These are phyloP conservation scores for Clonostachys solani DNA, from an alignment of 2,329 filamentous ascomycete species.

Conservation along the genomic window DNA sequence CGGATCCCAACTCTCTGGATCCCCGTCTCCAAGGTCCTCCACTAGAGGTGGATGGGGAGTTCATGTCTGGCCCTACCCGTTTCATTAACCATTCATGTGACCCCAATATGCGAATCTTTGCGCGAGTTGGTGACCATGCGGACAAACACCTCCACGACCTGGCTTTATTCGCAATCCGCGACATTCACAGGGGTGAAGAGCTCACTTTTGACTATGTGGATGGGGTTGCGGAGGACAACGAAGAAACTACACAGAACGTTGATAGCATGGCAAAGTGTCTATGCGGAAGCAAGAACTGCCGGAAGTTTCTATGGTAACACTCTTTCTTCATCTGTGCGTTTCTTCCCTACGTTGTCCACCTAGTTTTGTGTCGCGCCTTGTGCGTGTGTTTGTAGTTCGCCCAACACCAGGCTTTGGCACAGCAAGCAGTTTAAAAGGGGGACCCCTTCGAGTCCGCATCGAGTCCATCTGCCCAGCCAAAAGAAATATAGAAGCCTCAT, in stretches of 20 bases:
- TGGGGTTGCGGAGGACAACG: constrained; percentile 49
- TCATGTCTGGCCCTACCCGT: constrained; percentile 71
- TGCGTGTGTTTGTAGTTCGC: too few species aligned
- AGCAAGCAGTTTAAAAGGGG: background rate
- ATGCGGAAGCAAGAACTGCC: constrained; percentile 63
- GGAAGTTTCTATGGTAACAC: constrained; percentile 62
- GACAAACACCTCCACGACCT: constrained; percentile 73
- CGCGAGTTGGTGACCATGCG: constrained; percentile 71
- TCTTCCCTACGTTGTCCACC: background rate
- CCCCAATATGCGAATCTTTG: constrained; percentile 76
- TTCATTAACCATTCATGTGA: constrained; percentile 84
- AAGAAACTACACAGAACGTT: constrained; percentile 29
- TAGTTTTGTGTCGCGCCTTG: too few species aligned
- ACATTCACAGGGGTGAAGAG: constrained; percentile 63
- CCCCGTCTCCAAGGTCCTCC: constrained; percentile 49
- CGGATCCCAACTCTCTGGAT: constrained; percentile 50
- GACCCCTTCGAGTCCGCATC: too few species aligned
- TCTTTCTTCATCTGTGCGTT: background rate
- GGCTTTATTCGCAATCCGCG: constrained; percentile 67
- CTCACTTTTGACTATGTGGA: constrained; percentile 79
- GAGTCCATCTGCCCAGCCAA: too few species aligned
- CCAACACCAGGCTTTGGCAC: too few species aligned
- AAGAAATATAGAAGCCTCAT: too few species aligned
- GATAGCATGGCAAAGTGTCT: constrained; percentile 53
- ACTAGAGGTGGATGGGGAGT: constrained; percentile 66